Evolutionary conservation across 768 basidiomycete species (phyloP), one percentile per base, ranked within the genome.

Genomic region (Tylopilus balloui): DNA sequence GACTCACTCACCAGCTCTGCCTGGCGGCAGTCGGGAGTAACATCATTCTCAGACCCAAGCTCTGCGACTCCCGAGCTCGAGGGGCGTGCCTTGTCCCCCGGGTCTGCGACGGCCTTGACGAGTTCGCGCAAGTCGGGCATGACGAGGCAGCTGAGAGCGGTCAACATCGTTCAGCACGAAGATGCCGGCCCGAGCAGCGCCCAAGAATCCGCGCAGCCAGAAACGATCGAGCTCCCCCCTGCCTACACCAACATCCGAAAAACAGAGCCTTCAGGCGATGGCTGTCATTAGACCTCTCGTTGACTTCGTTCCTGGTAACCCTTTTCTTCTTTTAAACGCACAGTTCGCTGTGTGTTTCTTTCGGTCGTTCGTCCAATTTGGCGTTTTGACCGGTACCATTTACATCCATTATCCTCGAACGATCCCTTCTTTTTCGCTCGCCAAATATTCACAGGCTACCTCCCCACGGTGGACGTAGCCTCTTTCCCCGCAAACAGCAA

Each of bases 121-220:
- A 62, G 58, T 45, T 69, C 67, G 36, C 67, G 61, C 54, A 62
- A 78, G 45, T 71, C 72, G 9, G 65, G 71, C 3, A 62, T 62
- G 34, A 65, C 75, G 45, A 72, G 82, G 32, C 71, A 68, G 53
- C 69, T 88, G 69, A 72, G 88, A 39, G 76, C 86, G 0, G 80
- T 92, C 28, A 90, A 91, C 60, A 79, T 89, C 58, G 77, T 91
- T 38, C 89, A 91, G 67, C 89, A 92, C 57, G 87, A 90, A 54
- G 89, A 92, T 61, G 89, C 86, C 0, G 88, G 89, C 1, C 69
- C 48, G 66, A 64, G 51, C 54, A 46, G 35, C 59, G 42, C 48
- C 17, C 52, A 50, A 41, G 63, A 63, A 37, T 69, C 67, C 8
- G 74, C 71, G 15, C 78, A 80, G 54, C 62, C 78, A 14, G 88